These are phyloP conservation scores for Bromus sterilis DNA, from an alignment of 176 grass and related monocot species.

Conservation along the genomic window DNA sequence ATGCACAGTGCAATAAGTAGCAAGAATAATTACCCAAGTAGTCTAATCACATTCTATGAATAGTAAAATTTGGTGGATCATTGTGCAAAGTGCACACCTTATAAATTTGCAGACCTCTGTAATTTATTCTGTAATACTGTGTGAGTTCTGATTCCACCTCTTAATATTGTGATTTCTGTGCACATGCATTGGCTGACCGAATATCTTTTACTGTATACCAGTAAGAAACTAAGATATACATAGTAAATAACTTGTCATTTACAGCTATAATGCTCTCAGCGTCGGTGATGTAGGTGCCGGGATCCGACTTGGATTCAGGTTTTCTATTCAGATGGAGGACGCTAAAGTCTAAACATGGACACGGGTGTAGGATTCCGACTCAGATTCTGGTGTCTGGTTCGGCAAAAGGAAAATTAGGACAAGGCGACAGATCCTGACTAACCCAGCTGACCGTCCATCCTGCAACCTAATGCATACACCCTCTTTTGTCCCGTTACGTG, in stretches of 20 bases:
- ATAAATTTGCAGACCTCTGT: neutral
- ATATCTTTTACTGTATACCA: neutral
- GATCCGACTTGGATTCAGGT: neutral
- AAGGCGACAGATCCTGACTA: neutral
- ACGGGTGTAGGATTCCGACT: neutral
- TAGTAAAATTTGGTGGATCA: neutral
- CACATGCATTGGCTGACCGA: neutral
- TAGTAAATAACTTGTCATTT: neutral
- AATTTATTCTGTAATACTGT: neutral
- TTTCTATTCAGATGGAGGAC: neutral
- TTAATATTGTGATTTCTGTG: neutral
- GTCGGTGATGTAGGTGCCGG: neutral
- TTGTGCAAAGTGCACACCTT: neutral
- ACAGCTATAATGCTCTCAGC: neutral
- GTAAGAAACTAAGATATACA: neutral
- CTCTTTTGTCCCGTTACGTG: neutral
- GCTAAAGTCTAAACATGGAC: neutral
- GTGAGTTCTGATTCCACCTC: neutral
- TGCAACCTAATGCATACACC: neutral
- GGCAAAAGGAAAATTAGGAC: neutral
- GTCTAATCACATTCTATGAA: neutral
- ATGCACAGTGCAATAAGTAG: constrained; percentile 1
- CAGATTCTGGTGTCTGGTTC: neutral
- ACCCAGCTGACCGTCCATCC: neutral
- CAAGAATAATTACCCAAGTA: neutral